phyloP scores from a whole-genome alignment of 2,329 filamentous ascomycete genomes.

The Curvularia lunata region DNA sequence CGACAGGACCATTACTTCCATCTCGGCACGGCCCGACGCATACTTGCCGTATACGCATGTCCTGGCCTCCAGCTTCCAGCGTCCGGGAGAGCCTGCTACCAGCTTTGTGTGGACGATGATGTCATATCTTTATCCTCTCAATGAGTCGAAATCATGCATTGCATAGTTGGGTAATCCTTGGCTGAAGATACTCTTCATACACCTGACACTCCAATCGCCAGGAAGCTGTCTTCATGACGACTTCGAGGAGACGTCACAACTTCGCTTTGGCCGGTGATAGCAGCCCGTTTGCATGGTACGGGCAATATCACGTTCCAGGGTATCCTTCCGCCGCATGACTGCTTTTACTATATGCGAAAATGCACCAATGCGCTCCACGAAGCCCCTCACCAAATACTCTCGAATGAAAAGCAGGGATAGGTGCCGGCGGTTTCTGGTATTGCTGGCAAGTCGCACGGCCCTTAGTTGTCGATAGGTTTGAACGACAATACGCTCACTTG shows the following conservation, averaged over 20 bases:
- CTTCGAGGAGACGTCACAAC: neutral
- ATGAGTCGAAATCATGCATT: neutral
- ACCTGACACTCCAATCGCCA: neutral
- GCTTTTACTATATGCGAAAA: neutral
- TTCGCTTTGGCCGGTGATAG: neutral
- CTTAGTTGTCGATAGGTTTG: constrained; percentile 1
- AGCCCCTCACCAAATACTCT: neutral
- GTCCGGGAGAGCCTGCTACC: neutral
- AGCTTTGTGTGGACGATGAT: constrained; percentile 31
- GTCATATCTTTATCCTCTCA: constrained; percentile 19
- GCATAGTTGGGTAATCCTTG: neutral
- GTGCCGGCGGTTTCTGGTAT: neutral
- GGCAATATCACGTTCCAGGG: neutral
- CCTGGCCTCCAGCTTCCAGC: constrained; percentile 3
- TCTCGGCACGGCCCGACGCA: constrained; percentile 6
- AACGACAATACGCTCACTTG: constrained; percentile 15
- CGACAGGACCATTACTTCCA: neutral
- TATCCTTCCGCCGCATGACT: neutral
- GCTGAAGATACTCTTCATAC: constrained; percentile 15
- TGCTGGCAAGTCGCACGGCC: neutral
- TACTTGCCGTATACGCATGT: neutral
- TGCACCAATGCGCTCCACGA: neutral
- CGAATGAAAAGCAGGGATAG: too few relatives aligned
- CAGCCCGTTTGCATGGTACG: neutral
- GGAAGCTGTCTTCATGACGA: neutral